These are phyloP conservation scores for Saitozyma sp. DNA, from an alignment of 768 basidiomycete species.

Conservation along the genomic window DNA sequence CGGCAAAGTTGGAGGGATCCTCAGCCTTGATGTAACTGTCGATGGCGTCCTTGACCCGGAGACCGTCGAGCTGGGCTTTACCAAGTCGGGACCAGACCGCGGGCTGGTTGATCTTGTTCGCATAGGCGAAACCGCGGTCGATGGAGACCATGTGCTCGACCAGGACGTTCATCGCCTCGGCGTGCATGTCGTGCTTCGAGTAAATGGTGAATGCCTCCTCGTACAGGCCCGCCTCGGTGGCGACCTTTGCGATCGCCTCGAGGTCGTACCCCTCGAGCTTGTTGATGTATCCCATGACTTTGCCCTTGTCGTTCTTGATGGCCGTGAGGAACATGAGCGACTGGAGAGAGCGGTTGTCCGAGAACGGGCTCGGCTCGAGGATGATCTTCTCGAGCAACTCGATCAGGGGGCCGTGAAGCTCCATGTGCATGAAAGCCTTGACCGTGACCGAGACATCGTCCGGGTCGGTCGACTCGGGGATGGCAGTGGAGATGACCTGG, in stretches of 20 bases:
- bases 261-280: slow-evolving; percentile 94
- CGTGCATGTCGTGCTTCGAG: slow-evolving; percentile 95
- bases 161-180: slow-evolving; percentile 91
- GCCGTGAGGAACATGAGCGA: slow-evolving; percentile 92
- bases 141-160: slow-evolving; percentile 98
- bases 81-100: slow-evolving; percentile 96
- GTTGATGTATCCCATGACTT: slow-evolving; percentile 97
- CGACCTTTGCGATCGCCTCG: slow-evolving; percentile 92
- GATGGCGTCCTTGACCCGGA: slow-evolving; percentile 96
- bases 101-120: slow-evolving; percentile 91
- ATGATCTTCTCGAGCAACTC: slow-evolving; percentile 98
- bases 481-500: slow-evolving; percentile 87
- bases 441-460: slow-evolving; percentile 98
- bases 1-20: slow-evolving; percentile 87
- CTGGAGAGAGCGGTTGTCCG: slow-evolving; percentile 94
- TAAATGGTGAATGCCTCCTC: slow-evolving; percentile 97
- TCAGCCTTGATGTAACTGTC: slow-evolving; percentile 98
- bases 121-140: slow-evolving; percentile 93
- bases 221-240: slow-evolving; percentile 89
- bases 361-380: slow-evolving; percentile 94
- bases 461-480: slow-evolving; percentile 95
- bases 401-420: slow-evolving; percentile 94
- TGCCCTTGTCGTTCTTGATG: slow-evolving; percentile 95
- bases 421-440: slow-evolving; percentile 95
- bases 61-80: slow-evolving; percentile 97